Evolutionary conservation across 2,329 filamentous ascomycete species (phyloP), one percentile per base, ranked within the genome.

Genomic region (Penicillium sp.): DNA sequence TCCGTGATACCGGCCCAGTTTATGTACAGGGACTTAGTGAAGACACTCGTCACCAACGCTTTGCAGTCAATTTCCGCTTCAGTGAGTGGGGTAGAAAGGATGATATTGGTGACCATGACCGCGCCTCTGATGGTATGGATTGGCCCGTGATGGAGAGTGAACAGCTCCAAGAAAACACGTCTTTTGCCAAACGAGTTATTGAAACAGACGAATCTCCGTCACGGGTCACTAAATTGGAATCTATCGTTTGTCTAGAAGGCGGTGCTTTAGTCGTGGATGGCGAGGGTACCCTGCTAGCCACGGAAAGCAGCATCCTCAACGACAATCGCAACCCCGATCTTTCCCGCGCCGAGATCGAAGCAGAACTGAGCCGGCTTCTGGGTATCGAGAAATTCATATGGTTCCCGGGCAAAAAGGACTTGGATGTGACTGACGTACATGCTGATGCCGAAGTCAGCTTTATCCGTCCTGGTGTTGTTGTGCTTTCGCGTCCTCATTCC

Each of bases 351-450:
- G 48, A 56, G 2, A 63, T 67, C n/a, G 66, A 70, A 34, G 29
- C 47, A 8, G 62, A 67, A 21, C 50, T 70, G 1, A 53, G 29
- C 2, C 57, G 59, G 2, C 22, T 63, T 3, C 31, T 70, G 6
- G 66, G 65, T 1, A 63, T 69, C 13, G 52, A 57, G 40, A 67
- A 69, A 36, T 51, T 70, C 9, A 64, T 70, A 5, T 70, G 67
- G 67, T 57, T 70, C 3, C 62, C 63, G 0, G 66, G 65, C 1
- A 52, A 56, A 18, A 61, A 58, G 16, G 52, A 45, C n/a, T 47
- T 64, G 3, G 68, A 71, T 55, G 56, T 67, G 9, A 71, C 68
- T 10, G 68, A 71, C 48, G 61, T 58, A 13, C 68, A 69, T 55
- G 53, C 29, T 11, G 62, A 65, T n/a, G 62, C 62, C 6, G 58